Evolutionary conservation across 306 rosid genomes (phyloP), one percentile per base, ranked within the genome.

Genomic region (Amphicarpaea edgeworthii): DNA sequence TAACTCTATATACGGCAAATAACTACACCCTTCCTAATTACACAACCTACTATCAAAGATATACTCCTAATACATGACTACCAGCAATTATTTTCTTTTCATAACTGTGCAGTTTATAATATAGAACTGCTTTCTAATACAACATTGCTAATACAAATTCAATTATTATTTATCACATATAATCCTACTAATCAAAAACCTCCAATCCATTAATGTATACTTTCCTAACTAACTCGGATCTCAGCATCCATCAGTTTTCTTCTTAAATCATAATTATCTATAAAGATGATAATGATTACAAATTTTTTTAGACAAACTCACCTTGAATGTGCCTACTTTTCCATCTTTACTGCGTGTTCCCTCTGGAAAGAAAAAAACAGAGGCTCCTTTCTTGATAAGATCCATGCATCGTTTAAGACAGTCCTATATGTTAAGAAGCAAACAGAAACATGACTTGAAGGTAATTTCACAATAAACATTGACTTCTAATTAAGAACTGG

Each of bases 271-370:
- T 17, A 55, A 63, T 50, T 67, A 51, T 41, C 84, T 55, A 76
- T 55, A 79, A 59, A 79, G 73, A 41, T 34, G 41, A 75, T 21
- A 79, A 19, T 16, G 70, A 67, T 59, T 68, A 64, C 55, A 59
- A 24, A 15, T 75, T 37, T 70, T 60, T 8, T 30, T 30, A 43
- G 47, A 70, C 12, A 42, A 71, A 73, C 87, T 83, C 84, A 94
- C 98, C 97, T 91, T 95, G 89, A 95, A 94, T 81, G 81, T 34
- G 46, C 96, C 97, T 71, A 92, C 77, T 72, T 79, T 90, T 60
- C 98, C 95, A 83, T 90, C 97, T 88, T 82, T 92, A 82, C 87
- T 89, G 77, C 97, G 92, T 26, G 98, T 95, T 69, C 98, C 98
- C 86, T 95, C 98, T 0, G 97, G 98, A 65, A 95, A 95, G 93